Evolutionary conservation across 495 filamentous ascomycete species (phyloP).

Genomic region (Rostrohypoxylon terebratum): DNA sequence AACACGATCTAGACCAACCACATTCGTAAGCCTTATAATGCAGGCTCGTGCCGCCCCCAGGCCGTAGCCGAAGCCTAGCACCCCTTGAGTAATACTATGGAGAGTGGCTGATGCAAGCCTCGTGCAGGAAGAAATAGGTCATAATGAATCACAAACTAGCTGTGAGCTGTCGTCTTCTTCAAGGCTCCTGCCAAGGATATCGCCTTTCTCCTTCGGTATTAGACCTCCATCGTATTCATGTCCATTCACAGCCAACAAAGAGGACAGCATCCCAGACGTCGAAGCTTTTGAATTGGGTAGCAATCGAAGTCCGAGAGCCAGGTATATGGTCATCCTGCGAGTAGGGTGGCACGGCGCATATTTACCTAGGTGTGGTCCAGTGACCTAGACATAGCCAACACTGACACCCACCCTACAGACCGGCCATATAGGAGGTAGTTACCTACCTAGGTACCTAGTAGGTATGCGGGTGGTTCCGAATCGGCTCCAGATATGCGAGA

Average conservation of each 20-base stretch:
- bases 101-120: slow-evolving; percentile 19
- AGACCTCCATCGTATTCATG: background rate
- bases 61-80: background rate
- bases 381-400: background rate
- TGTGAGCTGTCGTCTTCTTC: background rate
- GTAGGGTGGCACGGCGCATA: background rate
- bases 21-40: background rate
- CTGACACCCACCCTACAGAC: background rate
- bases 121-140: background rate
- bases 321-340: background rate
- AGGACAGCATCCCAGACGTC: background rate
- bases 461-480: background rate
- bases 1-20: background rate
- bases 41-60: background rate
- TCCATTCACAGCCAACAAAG: background rate
- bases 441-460: too few species aligned
- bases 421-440: background rate
- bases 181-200: background rate
- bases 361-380: slow-evolving; percentile 5
- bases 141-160: background rate
- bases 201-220: background rate
- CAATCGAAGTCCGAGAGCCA: background rate
- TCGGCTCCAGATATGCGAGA: background rate
- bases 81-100: background rate
- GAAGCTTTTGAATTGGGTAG: background rate